Base-by-base conservation (phyloP, 148 eudicot species). In the Pharnaceum exiguum region DNA sequence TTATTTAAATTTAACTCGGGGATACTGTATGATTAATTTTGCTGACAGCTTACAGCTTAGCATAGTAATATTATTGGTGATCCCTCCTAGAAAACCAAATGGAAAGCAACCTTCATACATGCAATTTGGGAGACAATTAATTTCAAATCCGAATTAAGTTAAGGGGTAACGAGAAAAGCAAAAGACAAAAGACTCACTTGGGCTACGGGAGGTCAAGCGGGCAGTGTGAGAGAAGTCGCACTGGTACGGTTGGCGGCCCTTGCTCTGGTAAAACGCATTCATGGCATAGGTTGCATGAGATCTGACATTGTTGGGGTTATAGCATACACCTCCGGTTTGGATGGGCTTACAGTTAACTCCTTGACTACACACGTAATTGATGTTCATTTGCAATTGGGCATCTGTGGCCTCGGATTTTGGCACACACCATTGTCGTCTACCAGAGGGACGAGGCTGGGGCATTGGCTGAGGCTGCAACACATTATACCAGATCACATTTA, bases 181-280 rank as follows among this genome's bases (percentile, higher is more conserved):
- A 21, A 45, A 45, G 17, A 45, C 23, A 4, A 18, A 19, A 45
- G 2, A 45, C 61, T 57, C 65, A 74, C 79, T 77, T 37, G 86
- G 86, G 61, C 77, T 69, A 10, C 18, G 39, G 47, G 47, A 11
- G 31, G 82, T 68, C 57, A 76, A 47, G 3, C 48, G 24, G 19
- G 68, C 82, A 31, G 86, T 73, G 43, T 54, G 68, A 2, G 40
- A 47, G 57, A 81, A 81, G 52, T 77, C 75, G 39, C 86, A 81
- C 46, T 74, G 73, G 10, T 39, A 68, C 2, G 50, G 60, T 31
- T 71, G 68, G 40, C 24, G 62, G 6, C 68, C 79, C 16, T 65
- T 59, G 15, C 68, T 49, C 46, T 78, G 80, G 48, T 70, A 82
- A n/a, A 42, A 73, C 3, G 54, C 51, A 50, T 78, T 78, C 81